Conservation (phyloP, 306 rosid genomes). For the Parietaria judaica region DNA sequence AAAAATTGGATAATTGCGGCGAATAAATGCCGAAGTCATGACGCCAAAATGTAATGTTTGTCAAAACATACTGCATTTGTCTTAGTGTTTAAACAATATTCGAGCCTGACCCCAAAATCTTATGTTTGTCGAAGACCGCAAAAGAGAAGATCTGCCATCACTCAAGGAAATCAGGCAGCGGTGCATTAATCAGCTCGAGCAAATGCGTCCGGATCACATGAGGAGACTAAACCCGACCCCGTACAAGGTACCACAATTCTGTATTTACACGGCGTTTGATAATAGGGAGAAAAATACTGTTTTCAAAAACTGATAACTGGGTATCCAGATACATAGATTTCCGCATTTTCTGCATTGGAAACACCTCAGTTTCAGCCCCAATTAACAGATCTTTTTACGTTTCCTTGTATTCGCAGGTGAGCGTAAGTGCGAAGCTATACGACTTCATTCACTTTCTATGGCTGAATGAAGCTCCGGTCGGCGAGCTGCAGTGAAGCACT, state of each 20-base stretch:
- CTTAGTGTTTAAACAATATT: constrained; percentile 10
- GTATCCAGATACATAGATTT: too few species aligned
- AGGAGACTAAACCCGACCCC: constrained; percentile 97
- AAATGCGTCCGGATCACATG: constrained; percentile 97
- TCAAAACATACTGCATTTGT: background rate
- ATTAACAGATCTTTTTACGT: too few species aligned
- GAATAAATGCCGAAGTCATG: too few species aligned
- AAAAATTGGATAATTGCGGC: too few species aligned
- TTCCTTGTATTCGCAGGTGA: constrained; percentile 38
- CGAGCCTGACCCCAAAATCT: background rate
- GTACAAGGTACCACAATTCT: constrained; percentile 49
- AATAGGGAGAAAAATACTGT: background rate
- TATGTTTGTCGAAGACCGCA: constrained; percentile 37
- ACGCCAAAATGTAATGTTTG: too few species aligned
- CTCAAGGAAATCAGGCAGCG: constrained; percentile 64
- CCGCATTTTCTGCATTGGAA: too few species aligned
- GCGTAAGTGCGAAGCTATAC: constrained; percentile 77
- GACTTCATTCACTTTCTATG: constrained; percentile 91
- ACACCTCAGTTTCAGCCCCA: too few species aligned
- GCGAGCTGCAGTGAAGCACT: constrained; percentile 64
- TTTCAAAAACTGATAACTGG: too few species aligned
- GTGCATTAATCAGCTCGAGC: constrained; percentile 75
- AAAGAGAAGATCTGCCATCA: constrained; percentile 54
- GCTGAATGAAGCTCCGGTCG: constrained; percentile 97
- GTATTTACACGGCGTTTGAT: background rate